These are phyloP conservation scores for Kwoniella botswanensis DNA, from an alignment of 768 basidiomycete genomes.

Conservation along the genomic window DNA sequence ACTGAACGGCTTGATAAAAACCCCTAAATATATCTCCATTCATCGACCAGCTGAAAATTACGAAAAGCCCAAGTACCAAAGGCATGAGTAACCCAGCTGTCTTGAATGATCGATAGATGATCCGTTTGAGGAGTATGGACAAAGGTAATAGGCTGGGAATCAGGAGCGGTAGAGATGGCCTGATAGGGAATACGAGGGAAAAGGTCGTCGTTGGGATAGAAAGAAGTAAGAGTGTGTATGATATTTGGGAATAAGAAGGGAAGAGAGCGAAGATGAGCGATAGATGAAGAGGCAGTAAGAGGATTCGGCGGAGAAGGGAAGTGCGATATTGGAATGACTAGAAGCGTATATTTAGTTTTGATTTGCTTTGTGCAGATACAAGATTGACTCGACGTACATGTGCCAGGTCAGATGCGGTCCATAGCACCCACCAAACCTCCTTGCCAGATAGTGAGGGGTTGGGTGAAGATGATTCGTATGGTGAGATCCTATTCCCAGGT, in stretches of 20 bases:
- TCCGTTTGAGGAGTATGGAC: conserved; percentile 24
- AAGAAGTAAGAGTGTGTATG: conserved; percentile 26
- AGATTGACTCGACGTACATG: conserved; percentile 12
- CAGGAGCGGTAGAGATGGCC: conserved; percentile 33
- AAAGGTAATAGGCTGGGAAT: conserved; percentile 28
- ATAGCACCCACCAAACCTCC: conserved; percentile 29
- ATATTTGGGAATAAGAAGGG: background rate
- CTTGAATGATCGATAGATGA: conserved; percentile 12
- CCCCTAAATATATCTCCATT: conserved; percentile 47
- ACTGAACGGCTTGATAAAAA: conserved; percentile 16
- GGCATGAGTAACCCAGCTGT: conserved; percentile 35
- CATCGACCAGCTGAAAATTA: conserved; percentile 37
- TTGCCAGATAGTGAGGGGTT: background rate
- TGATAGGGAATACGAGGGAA: conserved; percentile 29
- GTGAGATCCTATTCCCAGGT: conserved; percentile 24
- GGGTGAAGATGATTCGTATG: conserved; percentile 6
- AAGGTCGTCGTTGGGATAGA: conserved; percentile 40
- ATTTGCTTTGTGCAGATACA: no score
- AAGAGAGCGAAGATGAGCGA: conserved; percentile 13
- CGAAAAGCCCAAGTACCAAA: conserved; percentile 29
- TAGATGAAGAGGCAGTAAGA: conserved; percentile 26
- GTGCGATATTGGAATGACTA: conserved; percentile 9
- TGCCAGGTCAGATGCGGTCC: background rate
- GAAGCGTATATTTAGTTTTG: background rate
- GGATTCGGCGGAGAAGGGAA: conserved; percentile 4